These are phyloP conservation scores for Sporormia fimetaria DNA, from an alignment of 495 filamentous ascomycete genomes.

Conservation along the genomic window DNA sequence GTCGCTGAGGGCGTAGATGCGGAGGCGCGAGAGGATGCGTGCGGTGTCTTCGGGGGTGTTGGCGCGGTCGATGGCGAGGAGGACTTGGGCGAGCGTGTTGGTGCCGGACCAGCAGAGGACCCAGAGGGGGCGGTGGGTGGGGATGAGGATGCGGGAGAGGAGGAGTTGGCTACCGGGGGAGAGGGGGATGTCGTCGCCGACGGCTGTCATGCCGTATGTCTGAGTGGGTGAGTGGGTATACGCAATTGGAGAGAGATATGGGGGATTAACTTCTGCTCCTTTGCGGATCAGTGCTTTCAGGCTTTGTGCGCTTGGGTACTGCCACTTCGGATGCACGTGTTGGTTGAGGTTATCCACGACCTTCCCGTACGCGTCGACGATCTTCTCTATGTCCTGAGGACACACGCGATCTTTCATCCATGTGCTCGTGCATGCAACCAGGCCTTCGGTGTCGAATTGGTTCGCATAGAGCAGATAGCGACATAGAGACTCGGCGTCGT, in stretches of 20 bases:
- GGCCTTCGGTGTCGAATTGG: slow-evolving; percentile 35
- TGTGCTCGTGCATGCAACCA: slow-evolving; percentile 36
- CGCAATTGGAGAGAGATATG: background rate
- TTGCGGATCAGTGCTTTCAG: slow-evolving; percentile 28
- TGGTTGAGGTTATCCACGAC: slow-evolving; percentile 36
- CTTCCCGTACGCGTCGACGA: slow-evolving; percentile 35
- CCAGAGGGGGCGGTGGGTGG: slow-evolving; percentile 33
- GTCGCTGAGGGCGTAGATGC: slow-evolving; percentile 41
- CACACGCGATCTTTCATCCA: slow-evolving; percentile 30
- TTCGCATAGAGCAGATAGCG: slow-evolving; percentile 38
- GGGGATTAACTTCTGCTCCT: slow-evolving; percentile 22
- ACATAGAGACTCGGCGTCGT: slow-evolving; percentile 36
- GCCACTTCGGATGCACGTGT: slow-evolving; percentile 31
- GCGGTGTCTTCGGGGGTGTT: slow-evolving; percentile 27
- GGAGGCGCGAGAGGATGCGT: slow-evolving; percentile 32
- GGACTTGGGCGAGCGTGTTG: slow-evolving; percentile 37
- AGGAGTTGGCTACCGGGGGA: slow-evolving; percentile 32
- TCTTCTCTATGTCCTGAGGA: slow-evolving; percentile 33
- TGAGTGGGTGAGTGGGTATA: background rate
- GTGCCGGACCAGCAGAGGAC: slow-evolving; percentile 41
- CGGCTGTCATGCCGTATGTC: slow-evolving; percentile 20
- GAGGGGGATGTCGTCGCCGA: slow-evolving; percentile 16
- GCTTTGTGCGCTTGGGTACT: slow-evolving; percentile 31
- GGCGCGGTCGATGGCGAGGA: slow-evolving; percentile 31
- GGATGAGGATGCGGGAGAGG: slow-evolving; percentile 29